Evolutionary conservation across 2,329 filamentous ascomycete species (phyloP), one percentile per base, ranked within the genome.

Genomic region (Xylaria sp.): DNA sequence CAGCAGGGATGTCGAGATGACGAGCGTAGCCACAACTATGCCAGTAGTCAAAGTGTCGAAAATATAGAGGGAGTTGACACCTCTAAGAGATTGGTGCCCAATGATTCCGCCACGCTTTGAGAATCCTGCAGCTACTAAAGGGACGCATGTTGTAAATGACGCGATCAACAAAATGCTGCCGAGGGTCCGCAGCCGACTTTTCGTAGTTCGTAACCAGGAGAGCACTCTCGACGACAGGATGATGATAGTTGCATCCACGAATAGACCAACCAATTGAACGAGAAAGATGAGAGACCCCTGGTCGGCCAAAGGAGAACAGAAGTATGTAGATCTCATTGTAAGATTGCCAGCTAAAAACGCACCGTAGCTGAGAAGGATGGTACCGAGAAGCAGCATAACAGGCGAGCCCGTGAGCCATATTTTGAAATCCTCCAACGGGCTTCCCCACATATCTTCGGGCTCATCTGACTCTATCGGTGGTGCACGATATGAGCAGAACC

Each of bases 171-270:
- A 73, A 2, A 87, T 80, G 2, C 77, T 77, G 6, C 83, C 81
- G 9, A 88, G 74, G 0, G 80, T 82, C 10, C 80, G 81, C n/a
- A 88, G 76, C 2, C 85, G 82, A 39, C 78, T 76, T 69, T 82
- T 85, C 6, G 84, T 82, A 0, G 84, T 86, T 50, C 83, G 81
- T 0, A 84, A 79, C 85, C 86, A 87, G 13, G 82, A 82, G 5
- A 89, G 75, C 3, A 87, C 79, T 44, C 85, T 82, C 86, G 87
- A 88, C 2, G 82, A 68, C 10, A 86, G 75, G n/a, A 86, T 74
- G 23, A 85, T 73, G 61, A 87, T 83, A 48, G 77, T 65, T 7
- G 82, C 81, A 71, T 89, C 86, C 5, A 86, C 77, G 25, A 82
- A 67, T 20, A 88, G 75, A 0, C 84, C 84, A 1, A 81, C 20